Base-by-base conservation (phyloP, 495 filamentous ascomycete genomes). In the Penicillium crystallinum region DNA sequence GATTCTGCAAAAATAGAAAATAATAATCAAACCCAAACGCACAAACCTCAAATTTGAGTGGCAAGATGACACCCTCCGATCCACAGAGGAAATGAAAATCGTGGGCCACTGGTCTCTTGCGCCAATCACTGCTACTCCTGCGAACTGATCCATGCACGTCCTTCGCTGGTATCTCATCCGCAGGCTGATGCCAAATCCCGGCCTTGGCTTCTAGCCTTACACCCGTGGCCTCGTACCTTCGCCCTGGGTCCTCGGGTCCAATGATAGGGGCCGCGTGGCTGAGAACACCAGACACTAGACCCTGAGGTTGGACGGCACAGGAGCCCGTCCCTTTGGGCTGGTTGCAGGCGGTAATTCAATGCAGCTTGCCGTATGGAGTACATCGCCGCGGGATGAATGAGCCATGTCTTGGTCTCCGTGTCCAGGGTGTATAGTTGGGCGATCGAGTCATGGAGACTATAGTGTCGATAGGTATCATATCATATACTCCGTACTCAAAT, bases 321-420 rank as follows among this genome's bases (percentile, higher is more conserved):
- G 21, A 21, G 22, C n/a, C 48, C 45, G 18, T 56, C 58, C 30
- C 46, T 62, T 65, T 50, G 34, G 44, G 52, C 57, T 46, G 47
- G 46, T 34, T 60, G 62, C 59, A 63, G 58, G 50, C 22, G 46
- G 52, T 52, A 58, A 59, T 65, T 56, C 52, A 59, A 62, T 65
- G 59, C 59, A 61, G 45, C 46, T 47, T 56, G 30, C 62, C 59
- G 54, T 52, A 60, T 60, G 49, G 49, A 58, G 54, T 49, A 52
- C 47, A 49, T 38, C 47, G 51, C 59, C 14, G 48, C 37, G 11
- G 38, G 51, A 55, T 62, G 51, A 53, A 49, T 50, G 7, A 48
- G 43, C n/a, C 38, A 29, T 37, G 37, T 12, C 36, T 55, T 27
- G 23, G 23, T 27, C 7, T 7, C 23, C 3, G 23, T 27, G 7